These are phyloP conservation scores for Ceratobasidium sp. DNA, from an alignment of 1,284 basidiomycete species.

Conservation along the genomic window DNA sequence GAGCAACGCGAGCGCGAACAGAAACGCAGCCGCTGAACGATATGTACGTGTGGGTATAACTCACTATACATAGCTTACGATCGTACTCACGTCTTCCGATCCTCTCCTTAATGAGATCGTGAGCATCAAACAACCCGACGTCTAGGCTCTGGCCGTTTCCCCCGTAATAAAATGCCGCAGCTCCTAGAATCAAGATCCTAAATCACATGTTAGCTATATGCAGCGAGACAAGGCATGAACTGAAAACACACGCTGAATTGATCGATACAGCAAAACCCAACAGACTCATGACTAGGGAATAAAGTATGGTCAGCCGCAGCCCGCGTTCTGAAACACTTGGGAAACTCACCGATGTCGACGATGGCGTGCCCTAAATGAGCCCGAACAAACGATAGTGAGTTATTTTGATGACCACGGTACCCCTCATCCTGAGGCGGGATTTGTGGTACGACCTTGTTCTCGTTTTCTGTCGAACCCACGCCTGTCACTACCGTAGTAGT, in stretches of 20 bases:
- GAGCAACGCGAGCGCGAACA: slow-evolving; percentile 88
- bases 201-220: slow-evolving; percentile 1
- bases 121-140: slow-evolving; percentile 85
- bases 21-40: slow-evolving; percentile 70
- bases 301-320: not conserved
- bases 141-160: slow-evolving; percentile 51
- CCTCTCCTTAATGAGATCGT: slow-evolving; percentile 71
- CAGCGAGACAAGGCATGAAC: not conserved
- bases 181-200: slow-evolving; percentile 60
- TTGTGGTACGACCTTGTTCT: slow-evolving; percentile 27
- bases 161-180: slow-evolving; percentile 55
- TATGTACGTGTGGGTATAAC: not conserved
- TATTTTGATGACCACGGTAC: slow-evolving; percentile 20
- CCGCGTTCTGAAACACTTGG: not conserved
- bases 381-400: slow-evolving; percentile 66
- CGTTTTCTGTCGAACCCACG: not conserved
- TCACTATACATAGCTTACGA: not conserved
- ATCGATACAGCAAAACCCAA: slow-evolving; percentile 87
- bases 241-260: slow-evolving; percentile 72
- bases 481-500: not conserved
- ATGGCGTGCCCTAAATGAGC: slow-evolving; percentile 83
- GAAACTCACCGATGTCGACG: slow-evolving; percentile 68
- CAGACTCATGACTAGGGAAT: slow-evolving; percentile 57
- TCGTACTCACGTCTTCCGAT: slow-evolving; percentile 71
- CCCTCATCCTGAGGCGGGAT: slow-evolving; percentile 3